Evolutionary conservation across 2,329 filamentous ascomycete genomes (phyloP), one percentile per base, ranked within the genome.

Genomic region (Clonostachys rhizophaga): DNA sequence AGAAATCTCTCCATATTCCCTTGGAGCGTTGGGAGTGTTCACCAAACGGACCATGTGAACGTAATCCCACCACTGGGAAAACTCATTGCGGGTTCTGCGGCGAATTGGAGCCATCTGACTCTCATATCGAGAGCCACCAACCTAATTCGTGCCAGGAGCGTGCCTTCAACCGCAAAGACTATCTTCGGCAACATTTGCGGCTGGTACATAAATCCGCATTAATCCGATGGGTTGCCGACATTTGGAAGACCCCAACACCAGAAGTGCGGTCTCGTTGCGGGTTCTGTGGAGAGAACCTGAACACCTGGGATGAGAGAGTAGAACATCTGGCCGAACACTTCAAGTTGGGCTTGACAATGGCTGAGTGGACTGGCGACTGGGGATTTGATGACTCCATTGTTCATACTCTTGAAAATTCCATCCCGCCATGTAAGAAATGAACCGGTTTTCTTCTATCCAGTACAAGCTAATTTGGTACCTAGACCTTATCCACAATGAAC

Each of bases 61-160:
- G 24, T 10, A 30, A 30, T 10, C 24, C 24, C 2, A 10, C 24
- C 24, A 30, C 24, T 10, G 24, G 24, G 9, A 30, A 30, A 30
- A 30, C 9, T 4, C 24, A 30, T 30, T 30, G 24, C 24, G 24
- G 24, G 3, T 70, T 71, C 34, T 72, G 68, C 44, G 69, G 69
- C 1, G 49, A 60, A 6, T 40, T 44, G 3, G 57, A 60, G 1
- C 68, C 68, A 3, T 60, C 54, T 2, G 58, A 66, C 5, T 54
- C 64, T 35, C 69, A 72, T 45, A 54, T 69, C 4, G 55, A 62
- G 18, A 62, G 64, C 5, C 69, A 72, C 48, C 67, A 72, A 47
- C 71, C 70, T 18, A 63, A 67, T 34, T 54, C 71, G 5, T 84
- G 80, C 53, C 72, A 74, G 17, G 73, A 79, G 45, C 76, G 64